phyloP scores from a whole-genome alignment of 345 rosid genomes.

The Psidium friedrichsthalianum region DNA sequence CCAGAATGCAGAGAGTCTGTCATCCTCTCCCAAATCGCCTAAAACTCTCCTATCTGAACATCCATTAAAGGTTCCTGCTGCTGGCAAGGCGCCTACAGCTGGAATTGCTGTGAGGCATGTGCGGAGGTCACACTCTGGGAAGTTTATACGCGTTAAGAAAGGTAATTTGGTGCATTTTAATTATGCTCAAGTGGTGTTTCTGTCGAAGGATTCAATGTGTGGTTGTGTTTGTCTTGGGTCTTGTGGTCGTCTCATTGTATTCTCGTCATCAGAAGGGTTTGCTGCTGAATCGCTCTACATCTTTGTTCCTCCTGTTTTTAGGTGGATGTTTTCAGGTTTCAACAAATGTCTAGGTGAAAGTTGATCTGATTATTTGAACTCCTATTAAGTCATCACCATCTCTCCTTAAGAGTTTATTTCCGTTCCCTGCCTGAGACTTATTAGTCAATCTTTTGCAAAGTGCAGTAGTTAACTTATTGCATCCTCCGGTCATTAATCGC shows the following conservation, averaged over 20 bases:
- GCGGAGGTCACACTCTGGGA: slow-evolving; percentile 80
- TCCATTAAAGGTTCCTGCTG: slow-evolving; percentile 50
- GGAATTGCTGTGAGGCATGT: slow-evolving; percentile 72
- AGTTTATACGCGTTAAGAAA: slow-evolving; percentile 67
- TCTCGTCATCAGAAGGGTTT: neutral
- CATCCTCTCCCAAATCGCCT: slow-evolving; percentile 82
- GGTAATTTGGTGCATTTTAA: slow-evolving; percentile 27
- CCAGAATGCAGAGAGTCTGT: slow-evolving; percentile 37
- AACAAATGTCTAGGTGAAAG: neutral
- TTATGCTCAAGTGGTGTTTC: neutral
- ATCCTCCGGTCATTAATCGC: neutral
- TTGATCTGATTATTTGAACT: neutral
- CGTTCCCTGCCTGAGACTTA: neutral
- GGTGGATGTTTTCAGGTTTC: neutral
- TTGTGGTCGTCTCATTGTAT: neutral
- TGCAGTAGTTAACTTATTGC: neutral
- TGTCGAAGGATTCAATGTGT: neutral
- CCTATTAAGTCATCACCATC: neutral
- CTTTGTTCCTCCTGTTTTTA: neutral
- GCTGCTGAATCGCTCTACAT: neutral
- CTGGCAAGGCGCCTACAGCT: slow-evolving; percentile 48
- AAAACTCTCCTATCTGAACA: slow-evolving; percentile 50
- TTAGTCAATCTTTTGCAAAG: neutral
- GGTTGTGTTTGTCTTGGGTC: neutral
- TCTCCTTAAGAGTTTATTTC: neutral